Evolutionary conservation across 257 asterid species (phyloP), one percentile per base, ranked within the genome.

Genomic region (Mentha longifolia): DNA sequence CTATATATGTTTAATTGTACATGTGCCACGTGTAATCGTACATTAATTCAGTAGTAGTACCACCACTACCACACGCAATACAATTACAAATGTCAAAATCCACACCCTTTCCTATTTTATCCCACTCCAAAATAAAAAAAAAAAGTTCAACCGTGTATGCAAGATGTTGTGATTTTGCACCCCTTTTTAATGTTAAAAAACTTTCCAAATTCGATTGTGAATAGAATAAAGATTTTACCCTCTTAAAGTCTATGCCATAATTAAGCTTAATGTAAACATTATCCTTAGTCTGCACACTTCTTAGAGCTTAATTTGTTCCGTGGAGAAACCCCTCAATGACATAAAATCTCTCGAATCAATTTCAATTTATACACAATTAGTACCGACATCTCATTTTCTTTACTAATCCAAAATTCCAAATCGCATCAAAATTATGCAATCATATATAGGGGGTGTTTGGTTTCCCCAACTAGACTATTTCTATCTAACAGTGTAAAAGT

Each of bases 21-120:
- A 0, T 4, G 9, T 47, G 7, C 39, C 39, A 15, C 7, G 54
- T 47, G 20, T 47, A 47, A 5, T 1, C 6, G 19, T 15, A 47
- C 2, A 35, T 35, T 35, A 35, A 35, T 35, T 35, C 9, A 35
- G 39, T 47, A 47, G 6, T 35, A 35, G 19, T 47, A 15, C 54
- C 54, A 47, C 54, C 54, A 47, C 54, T 47, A 15, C 54, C 54
- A 47, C 54, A 47, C 54, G 54, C 54, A 47, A 47, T 47, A 47
- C 39, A 14, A 15, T 7, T 47, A 47, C 17, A 47, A 14, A 47
- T 35, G 39, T 35, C 39, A 35, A 35, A 35, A 35, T 35, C 7
- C 39, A 35, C 6, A 35, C 8, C 7, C 52, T 45, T 45, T 13
- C 51, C 1, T 46, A 46, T 46, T 46, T 46, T 46, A 46, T 46